Base-by-base conservation (phyloP, 129 eudicot genomes). In the Scalesia atractyloides region DNA sequence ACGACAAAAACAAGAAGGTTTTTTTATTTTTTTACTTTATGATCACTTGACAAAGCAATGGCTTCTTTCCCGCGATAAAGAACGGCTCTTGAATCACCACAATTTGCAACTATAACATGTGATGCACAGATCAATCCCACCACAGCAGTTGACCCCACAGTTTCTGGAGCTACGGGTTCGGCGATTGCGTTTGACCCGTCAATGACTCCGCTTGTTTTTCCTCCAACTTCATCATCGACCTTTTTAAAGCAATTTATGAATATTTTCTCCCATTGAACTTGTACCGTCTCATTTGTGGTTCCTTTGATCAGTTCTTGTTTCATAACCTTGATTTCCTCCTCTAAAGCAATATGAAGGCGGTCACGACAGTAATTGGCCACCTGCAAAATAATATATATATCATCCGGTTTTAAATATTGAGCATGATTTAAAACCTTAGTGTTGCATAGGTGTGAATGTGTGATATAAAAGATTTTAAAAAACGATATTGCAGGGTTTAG, bases 1-100 rank as follows among this genome's bases (percentile, higher is more conserved):
- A 76, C 24, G 44, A 33, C 59, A 43, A 12, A 61, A 39, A 37
- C 14, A 22, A 47, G 7, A 47, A 0, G 2, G 2, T 7, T 17
- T 60, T 81, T 82, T 83, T 9, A 26, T 12, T 19, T 84, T 63
- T 81, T 84, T 86, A 91, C 97, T 81, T 91, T 91, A 73, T 91
- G 97, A 70, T 91, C 97, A 66, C 47, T 72, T 5, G 97, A 91
- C 76, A 91, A 76, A 36, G 91, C 74, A 22, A 82, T 78, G 54
- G 91, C 86, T 82, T 91, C 91, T 84, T 91, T 88, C 54, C 97
- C 97, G 67, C 97, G 97, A 64, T 80, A 86, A 58, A 91, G 97
- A 13, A 91, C 97, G 16, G 95, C 97, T 82, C 97, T 82, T 60
- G 97, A 91, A 80, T 91, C 97, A 53, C 97, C 97, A 77, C 95